Percentiles rank a stretch among this genome's conserved stretches.
Conservation (phyloP, 805 yeast genomes). For the Candida rishiriensis region DNA sequence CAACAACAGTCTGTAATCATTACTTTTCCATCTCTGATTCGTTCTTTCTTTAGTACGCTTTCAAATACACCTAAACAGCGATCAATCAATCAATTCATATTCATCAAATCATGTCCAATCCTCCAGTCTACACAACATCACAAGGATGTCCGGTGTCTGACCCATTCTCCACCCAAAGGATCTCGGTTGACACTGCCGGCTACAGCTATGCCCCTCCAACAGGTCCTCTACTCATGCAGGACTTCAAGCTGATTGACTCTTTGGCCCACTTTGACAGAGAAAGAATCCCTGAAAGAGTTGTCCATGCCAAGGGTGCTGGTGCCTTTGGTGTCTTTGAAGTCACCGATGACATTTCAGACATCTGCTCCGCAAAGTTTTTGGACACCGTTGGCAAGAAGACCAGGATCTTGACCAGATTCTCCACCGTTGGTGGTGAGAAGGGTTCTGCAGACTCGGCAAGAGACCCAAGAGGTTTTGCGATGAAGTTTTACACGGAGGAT, state of each 20-base stretch:
- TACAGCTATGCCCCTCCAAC: slow-evolving; percentile 27
- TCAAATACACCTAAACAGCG: neutral
- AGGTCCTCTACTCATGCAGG: slow-evolving; percentile 80
- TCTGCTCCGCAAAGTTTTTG: slow-evolving; percentile 67
- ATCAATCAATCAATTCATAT: neutral
- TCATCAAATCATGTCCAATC: slow-evolving; percentile 25
- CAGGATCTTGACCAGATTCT: slow-evolving; percentile 66
- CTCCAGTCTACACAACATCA: slow-evolving; percentile 66
- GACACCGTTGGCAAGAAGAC: slow-evolving; percentile 77
- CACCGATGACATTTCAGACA: slow-evolving; percentile 76
- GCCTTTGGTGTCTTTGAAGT: slow-evolving; percentile 85
- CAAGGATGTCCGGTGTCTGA: slow-evolving; percentile 76
- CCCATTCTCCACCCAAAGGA: slow-evolving; percentile 71
- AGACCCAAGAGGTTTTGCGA: slow-evolving; percentile 84
- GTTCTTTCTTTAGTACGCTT: no score
- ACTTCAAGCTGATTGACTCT: slow-evolving; percentile 73
- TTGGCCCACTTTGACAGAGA: slow-evolving; percentile 87
- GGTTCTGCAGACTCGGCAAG: slow-evolving; percentile 82
- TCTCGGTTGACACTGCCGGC: slow-evolving; percentile 47
- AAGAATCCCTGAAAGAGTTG: slow-evolving; percentile 88
- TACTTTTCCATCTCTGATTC: no score
- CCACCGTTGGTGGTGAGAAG: slow-evolving; percentile 83
- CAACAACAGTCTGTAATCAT: no score
- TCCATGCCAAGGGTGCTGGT: slow-evolving; percentile 92
- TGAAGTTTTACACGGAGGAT: slow-evolving; percentile 77